These are phyloP conservation scores for Athelia sp. DNA, from an alignment of 1,284 basidiomycete genomes.

Conservation along the genomic window DNA sequence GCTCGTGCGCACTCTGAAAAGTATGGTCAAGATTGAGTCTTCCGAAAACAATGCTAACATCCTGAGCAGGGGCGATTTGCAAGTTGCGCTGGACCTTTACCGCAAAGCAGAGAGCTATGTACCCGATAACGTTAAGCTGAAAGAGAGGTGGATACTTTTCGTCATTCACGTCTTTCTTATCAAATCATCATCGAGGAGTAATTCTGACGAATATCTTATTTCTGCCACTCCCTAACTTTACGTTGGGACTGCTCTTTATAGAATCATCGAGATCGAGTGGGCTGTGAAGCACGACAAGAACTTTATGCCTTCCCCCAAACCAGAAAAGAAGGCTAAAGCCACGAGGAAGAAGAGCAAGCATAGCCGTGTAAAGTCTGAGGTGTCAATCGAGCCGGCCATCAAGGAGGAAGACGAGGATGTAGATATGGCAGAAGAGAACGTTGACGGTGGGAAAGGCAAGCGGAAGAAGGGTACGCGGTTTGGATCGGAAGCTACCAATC, in stretches of 20 bases:
- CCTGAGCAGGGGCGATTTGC: slow-evolving; percentile 56
- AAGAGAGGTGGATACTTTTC: slow-evolving; percentile 76
- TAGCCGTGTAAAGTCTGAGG: slow-evolving; percentile 1
- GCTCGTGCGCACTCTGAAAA: slow-evolving; percentile 74
- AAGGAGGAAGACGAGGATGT: slow-evolving; percentile 12
- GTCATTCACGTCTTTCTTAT: slow-evolving; percentile 50
- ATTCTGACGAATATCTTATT: slow-evolving; percentile 14
- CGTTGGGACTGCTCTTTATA: slow-evolving; percentile 24
- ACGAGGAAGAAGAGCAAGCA: slow-evolving; percentile 3
- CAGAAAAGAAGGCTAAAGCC: slow-evolving; percentile 20
- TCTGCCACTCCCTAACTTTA: slow-evolving; percentile 11
- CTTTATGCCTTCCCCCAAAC: slow-evolving; percentile 64
- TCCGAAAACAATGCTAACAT: slow-evolving; percentile 2
- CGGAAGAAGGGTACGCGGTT: slow-evolving; percentile 22
- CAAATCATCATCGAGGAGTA: slow-evolving; percentile 29
- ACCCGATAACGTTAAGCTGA: slow-evolving; percentile 72
- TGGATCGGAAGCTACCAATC: slow-evolving; percentile 36
- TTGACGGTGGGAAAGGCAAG: slow-evolving; percentile 7
- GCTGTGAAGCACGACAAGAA: slow-evolving; percentile 54
- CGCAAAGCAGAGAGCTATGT: slow-evolving; percentile 72
- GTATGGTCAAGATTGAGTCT: slow-evolving; percentile 31
- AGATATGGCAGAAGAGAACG: slow-evolving; percentile 24
- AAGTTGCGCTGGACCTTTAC: slow-evolving; percentile 69
- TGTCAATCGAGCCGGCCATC: slow-evolving; percentile 4
- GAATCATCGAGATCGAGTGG: slow-evolving; percentile 74